Evolutionary conservation across 2,329 filamentous ascomycete species (phyloP).

Genomic region (Aspergillus texensis): DNA sequence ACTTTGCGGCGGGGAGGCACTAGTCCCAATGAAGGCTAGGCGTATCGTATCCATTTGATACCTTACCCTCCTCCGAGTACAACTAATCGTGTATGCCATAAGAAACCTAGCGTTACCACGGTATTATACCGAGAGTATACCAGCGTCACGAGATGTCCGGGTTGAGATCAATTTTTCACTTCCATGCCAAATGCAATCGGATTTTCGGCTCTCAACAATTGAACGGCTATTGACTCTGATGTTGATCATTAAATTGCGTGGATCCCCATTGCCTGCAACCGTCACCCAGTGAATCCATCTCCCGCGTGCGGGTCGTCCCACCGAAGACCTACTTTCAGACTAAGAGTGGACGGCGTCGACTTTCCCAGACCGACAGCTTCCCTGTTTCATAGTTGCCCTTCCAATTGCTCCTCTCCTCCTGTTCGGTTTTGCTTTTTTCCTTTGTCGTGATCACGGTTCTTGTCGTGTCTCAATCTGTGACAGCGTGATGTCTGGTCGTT

Average conservation of each 20-base stretch:
- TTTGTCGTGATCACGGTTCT: constrained; percentile 5
- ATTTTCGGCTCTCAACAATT: not conserved
- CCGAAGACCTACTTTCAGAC: constrained; percentile 6
- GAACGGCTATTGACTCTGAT: not conserved
- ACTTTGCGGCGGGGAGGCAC: constrained; percentile 12
- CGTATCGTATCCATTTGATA: constrained; percentile 2
- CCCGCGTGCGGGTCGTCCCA: constrained; percentile 16
- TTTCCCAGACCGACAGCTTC: constrained; percentile 12
- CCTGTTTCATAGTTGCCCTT: not conserved
- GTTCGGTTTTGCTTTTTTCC: constrained; percentile 14
- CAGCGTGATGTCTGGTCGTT: constrained; percentile 66
- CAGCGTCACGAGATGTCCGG: not conserved
- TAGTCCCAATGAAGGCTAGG: constrained; percentile 19
- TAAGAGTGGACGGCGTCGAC: constrained; percentile 7
- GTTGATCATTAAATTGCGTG: not conserved
- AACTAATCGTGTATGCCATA: not conserved
- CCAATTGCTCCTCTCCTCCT: constrained; percentile 11
- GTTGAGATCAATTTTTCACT: not conserved
- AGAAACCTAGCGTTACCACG: not conserved
- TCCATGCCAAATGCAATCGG: not conserved
- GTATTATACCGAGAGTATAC: not conserved
- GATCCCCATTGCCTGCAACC: not conserved
- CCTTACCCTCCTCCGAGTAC: not conserved
- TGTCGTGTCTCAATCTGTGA: constrained; percentile 10
- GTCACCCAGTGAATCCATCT: constrained; percentile 2